phyloP scores from a whole-genome alignment of 1,139 yeast genomes.

The Diutina sp. region DNA sequence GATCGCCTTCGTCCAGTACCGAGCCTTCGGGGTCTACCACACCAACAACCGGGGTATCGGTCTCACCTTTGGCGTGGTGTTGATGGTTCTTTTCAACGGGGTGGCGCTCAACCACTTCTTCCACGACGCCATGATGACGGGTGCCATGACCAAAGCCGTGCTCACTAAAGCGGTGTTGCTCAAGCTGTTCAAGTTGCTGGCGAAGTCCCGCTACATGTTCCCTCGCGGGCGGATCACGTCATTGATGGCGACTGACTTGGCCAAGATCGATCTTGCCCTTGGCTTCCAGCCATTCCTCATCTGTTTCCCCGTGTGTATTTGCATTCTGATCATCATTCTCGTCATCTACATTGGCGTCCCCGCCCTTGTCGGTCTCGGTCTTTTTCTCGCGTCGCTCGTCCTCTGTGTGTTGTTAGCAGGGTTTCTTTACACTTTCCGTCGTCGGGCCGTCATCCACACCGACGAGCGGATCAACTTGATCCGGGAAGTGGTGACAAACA shows the following conservation, averaged over 20 bases:
- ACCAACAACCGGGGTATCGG: conserved; percentile 26
- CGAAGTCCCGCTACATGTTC: conserved; percentile 21
- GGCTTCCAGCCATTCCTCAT: conserved; percentile 34
- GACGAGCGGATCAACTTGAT: conserved; percentile 31
- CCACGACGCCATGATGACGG: conserved; percentile 33
- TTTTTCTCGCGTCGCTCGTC: conserved; percentile 26
- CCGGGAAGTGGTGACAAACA: conserved; percentile 29
- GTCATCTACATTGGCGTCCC: conserved; percentile 25
- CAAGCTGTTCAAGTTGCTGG: conserved; percentile 26
- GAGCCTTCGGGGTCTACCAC: conserved; percentile 21
- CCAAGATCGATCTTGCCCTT: conserved; percentile 33
- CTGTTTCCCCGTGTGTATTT: conserved; percentile 33
- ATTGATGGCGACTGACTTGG: conserved; percentile 31
- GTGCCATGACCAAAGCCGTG: conserved; percentile 31
- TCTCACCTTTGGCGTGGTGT: conserved; percentile 27
- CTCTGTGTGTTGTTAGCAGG: conserved; percentile 25
- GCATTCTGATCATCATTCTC: conserved; percentile 25
- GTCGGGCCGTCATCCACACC: conserved; percentile 2
- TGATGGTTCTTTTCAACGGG: conserved; percentile 27
- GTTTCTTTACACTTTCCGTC: conserved; percentile 14
- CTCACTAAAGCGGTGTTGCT: conserved; percentile 25
- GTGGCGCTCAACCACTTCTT: conserved; percentile 30
- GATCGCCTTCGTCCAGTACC: conserved; percentile 27
- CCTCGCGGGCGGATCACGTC: conserved; percentile 30
- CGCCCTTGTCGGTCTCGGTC: conserved; percentile 31